Base-by-base conservation (phyloP, 1,284 basidiomycete genomes). In the Neonothopanus nambi region DNA sequence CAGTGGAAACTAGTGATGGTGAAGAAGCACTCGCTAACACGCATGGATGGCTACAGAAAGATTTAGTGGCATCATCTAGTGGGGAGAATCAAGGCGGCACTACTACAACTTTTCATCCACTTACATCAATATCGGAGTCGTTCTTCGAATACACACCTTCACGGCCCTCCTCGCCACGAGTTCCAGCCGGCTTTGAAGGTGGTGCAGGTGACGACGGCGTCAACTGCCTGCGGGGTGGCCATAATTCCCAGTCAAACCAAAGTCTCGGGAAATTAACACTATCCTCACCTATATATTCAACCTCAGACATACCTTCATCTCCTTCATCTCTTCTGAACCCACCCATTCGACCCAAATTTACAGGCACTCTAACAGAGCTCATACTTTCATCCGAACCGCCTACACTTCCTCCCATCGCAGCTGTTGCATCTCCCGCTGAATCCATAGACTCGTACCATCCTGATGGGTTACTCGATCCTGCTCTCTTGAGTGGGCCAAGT, bases 241-340 rank as follows among this genome's bases (percentile, higher is more conserved):
- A 13, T 13, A 33, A 13, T 33, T 33, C 30, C 38, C 28, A 2
- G 24, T 39, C 18, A 3, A 33, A 13, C 8, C 30, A 33, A 13
- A 33, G 13, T 3, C 13, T 33, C 9, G 30, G 30, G 36, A 20
- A 35, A 28, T 18, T 47, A 11, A 18, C 45, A 21, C 26, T n/a
- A 11, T 17, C 35, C 8, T 49, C 48, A 39, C 20, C 36, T 37
- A 37, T 38, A 23, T 39, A 21, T 40, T 39, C 33, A 24, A 33
- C 30, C 4, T 5, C 8, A 13, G 30, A 33, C 30, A 8, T 33
- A 11, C 23, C 23, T 17, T 17, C 24, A 6, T 30, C 45, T 18
- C 44, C 44, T 2, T 56, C 55, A 3, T 57, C 55, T 15, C 55
- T 57, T 20, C 48, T 57, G 12, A 57, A 57, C 30, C 55, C 55